A percentile compares a stretch with the other conserved stretches of the same genome.
Conservation (phyloP, 1,284 basidiomycete genomes). For the Filobasidium uniguttulatum region DNA sequence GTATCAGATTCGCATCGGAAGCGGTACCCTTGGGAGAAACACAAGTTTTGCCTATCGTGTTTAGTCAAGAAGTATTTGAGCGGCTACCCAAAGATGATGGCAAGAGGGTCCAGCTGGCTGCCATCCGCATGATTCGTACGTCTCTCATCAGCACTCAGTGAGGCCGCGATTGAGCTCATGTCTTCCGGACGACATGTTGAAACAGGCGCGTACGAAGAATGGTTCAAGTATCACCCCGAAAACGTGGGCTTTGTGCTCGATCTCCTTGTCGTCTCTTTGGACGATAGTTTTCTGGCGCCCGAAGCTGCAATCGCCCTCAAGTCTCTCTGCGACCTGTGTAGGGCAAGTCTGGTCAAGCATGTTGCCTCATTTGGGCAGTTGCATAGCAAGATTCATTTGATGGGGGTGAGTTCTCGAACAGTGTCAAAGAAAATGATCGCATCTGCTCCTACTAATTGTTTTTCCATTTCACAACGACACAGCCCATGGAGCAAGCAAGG, state of each 20-base stretch:
- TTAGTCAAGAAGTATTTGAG: conserved; percentile 54
- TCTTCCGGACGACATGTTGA: too few species aligned
- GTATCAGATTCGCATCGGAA: conserved; percentile 70
- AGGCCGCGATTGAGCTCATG: not conserved
- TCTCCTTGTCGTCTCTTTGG: conserved; percentile 58
- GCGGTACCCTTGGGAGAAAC: conserved; percentile 63
- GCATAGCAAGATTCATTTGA: conserved; percentile 55
- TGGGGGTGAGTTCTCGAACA: conserved; percentile 63
- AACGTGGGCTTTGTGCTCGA: conserved; percentile 43
- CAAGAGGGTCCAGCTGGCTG: conserved; percentile 55
- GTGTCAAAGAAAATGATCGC: too few species aligned
- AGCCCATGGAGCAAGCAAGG: conserved; percentile 77
- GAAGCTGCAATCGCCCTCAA: conserved; percentile 64
- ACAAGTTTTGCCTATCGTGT: conserved; percentile 50
- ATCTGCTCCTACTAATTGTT: conserved; percentile 1
- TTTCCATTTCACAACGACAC: not conserved
- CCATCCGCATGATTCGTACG: conserved; percentile 55
- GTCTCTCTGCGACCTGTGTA: conserved; percentile 73
- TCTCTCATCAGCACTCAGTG: conserved; percentile 7
- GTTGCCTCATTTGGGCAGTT: conserved; percentile 69
- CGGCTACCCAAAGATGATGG: conserved; percentile 51
- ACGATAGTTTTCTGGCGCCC: conserved; percentile 51
- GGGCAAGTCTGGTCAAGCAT: conserved; percentile 60
- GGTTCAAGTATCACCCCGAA: conserved; percentile 52
- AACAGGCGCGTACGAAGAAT: conserved; percentile 65